Conservation (phyloP, 2,329 filamentous ascomycete genomes). For the Ambrosiella cleistominuta region DNA sequence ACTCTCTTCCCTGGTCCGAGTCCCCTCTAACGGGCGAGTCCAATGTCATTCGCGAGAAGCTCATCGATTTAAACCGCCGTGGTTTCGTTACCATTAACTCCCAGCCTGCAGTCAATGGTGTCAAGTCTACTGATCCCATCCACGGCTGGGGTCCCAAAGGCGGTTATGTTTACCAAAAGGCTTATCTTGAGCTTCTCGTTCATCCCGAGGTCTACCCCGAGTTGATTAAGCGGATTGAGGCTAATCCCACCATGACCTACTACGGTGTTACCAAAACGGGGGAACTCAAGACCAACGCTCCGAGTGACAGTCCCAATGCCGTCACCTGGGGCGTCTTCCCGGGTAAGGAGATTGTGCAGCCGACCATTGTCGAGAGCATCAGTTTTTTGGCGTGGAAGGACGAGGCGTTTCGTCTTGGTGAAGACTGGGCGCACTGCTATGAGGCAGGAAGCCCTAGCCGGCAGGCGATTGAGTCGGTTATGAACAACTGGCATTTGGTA, state of each 20-base stretch:
- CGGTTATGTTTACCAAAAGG: constrained; percentile 96
- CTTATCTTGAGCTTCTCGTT: constrained; percentile 83
- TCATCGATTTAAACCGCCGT: constrained; percentile 67
- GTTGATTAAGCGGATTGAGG: constrained; percentile 59
- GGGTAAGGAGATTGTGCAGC: constrained; percentile 97
- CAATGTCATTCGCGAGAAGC: constrained; percentile 54
- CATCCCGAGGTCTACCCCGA: constrained; percentile 63
- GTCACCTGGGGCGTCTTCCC: constrained; percentile 99
- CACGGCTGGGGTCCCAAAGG: constrained; percentile 91
- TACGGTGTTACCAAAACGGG: constrained; percentile 81
- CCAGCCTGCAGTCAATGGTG: constrained; percentile 83
- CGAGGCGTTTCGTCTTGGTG: constrained; percentile 81
- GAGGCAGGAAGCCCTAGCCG: constrained; percentile 59
- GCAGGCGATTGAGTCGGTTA: constrained; percentile 61
- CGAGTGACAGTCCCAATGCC: constrained; percentile 80
- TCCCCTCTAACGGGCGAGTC: constrained; percentile 70
- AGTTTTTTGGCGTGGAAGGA: constrained; percentile 98
- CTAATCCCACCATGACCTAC: constrained; percentile 71
- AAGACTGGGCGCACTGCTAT: constrained; percentile 89
- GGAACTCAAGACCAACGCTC: constrained; percentile 67
- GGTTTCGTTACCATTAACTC: constrained; percentile 94
- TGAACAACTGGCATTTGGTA: constrained; percentile 82
- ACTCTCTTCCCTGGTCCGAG: constrained; percentile 87
- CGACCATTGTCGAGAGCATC: constrained; percentile 96
- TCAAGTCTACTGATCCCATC: constrained; percentile 68